phyloP scores from a whole-genome alignment of 441 rosid species.

The Adansonia gregorii region DNA sequence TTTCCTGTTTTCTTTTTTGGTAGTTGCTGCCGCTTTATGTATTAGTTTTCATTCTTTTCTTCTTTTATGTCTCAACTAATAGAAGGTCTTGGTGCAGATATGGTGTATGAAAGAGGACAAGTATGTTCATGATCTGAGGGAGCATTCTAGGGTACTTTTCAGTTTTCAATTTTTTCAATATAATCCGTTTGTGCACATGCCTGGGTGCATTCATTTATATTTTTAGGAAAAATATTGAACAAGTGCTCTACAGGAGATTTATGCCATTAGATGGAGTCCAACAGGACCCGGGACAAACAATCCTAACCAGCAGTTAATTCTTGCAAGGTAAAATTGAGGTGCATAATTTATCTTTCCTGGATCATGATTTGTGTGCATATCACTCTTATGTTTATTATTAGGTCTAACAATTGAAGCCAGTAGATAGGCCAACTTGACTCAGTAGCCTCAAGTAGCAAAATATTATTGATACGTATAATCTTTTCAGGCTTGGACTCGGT shows the following conservation, averaged over 20 bases:
- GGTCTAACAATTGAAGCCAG: not conserved
- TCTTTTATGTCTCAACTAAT: constrained; percentile 23
- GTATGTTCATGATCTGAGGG: constrained; percentile 84
- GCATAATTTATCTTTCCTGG: not conserved
- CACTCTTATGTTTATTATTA: not conserved
- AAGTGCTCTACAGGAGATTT: constrained; percentile 68
- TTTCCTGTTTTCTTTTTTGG: not conserved
- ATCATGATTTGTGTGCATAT: not conserved
- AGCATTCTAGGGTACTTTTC: constrained; percentile 70
- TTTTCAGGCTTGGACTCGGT: constrained; percentile 11
- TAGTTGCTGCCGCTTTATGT: not conserved
- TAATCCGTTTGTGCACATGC: not conserved
- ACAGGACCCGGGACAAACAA: constrained; percentile 90
- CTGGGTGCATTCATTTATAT: constrained; percentile 3
- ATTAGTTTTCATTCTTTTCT: constrained; percentile 1
- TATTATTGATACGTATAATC: not conserved
- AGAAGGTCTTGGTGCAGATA: constrained; percentile 55
- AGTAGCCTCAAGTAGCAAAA: not conserved
- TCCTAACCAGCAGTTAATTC: constrained; percentile 81
- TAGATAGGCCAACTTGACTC: constrained; percentile 6
- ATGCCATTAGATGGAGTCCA: constrained; percentile 97
- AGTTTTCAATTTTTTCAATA: not conserved
- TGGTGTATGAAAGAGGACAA: constrained; percentile 85
- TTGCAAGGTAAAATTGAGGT: constrained; percentile 67
- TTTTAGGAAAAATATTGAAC: constrained; percentile 13